Percentiles rank a stretch among this genome's conserved stretches.
phyloP scores from a whole-genome alignment of 306 rosid genomes.

The Glycine soja region DNA sequence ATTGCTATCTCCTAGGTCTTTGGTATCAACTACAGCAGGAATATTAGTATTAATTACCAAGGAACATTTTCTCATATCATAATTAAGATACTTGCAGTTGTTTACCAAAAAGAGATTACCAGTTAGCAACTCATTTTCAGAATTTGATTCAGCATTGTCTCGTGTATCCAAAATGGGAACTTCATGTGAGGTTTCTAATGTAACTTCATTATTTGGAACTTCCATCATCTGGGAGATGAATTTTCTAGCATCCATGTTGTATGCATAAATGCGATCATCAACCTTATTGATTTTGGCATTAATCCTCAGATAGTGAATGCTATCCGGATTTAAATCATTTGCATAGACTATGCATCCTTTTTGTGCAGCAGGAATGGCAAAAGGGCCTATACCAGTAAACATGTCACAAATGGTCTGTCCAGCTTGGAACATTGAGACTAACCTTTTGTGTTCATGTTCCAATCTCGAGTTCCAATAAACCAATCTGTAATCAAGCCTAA shows the following conservation, averaged over 20 bases:
- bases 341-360: constrained; percentile 91
- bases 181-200: constrained; percentile 35
- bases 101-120: constrained; percentile 52
- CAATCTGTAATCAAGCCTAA: constrained; percentile 89
- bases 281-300: constrained; percentile 88
- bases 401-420: constrained; percentile 90
- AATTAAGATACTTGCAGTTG: constrained; percentile 32
- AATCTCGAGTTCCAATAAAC: constrained; percentile 98
- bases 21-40: constrained; percentile 63
- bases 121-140: constrained; percentile 51
- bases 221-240: constrained; percentile 76
- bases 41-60: constrained; percentile 45
- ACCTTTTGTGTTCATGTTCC: constrained; percentile 91
- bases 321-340: constrained; percentile 93
- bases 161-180: constrained; percentile 40
- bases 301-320: constrained; percentile 75
- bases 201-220: constrained; percentile 59
- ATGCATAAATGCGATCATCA: constrained; percentile 60
- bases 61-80: constrained; percentile 34
- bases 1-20: constrained; percentile 49
- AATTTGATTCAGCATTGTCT: constrained; percentile 52
- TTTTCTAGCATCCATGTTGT: constrained; percentile 89
- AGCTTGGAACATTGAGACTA: constrained; percentile 80
- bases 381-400: constrained; percentile 98
- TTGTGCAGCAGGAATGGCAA: constrained; percentile 95